Evolutionary conservation across 2,329 filamentous ascomycete genomes (phyloP).

Genomic region (Chaetomiaceae sp.): DNA sequence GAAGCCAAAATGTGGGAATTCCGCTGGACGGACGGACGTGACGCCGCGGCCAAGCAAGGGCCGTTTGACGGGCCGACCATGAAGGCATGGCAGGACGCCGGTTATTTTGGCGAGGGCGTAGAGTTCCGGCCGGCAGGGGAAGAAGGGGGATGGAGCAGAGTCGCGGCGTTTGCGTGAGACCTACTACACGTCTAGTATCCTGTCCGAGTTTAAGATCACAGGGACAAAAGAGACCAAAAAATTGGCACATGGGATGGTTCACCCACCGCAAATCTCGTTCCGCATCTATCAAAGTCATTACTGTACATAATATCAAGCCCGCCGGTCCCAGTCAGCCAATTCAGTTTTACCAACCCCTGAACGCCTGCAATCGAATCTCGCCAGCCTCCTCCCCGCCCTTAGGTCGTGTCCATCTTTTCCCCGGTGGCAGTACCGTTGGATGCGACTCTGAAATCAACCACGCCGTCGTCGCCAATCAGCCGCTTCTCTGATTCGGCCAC

Average conservation of each 20-base stretch:
- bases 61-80: slow-evolving; percentile 83
- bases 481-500: slow-evolving; percentile 86
- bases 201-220: too few relatives aligned
- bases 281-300: slow-evolving; percentile 14
- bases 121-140: slow-evolving; percentile 63
- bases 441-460: slow-evolving; percentile 63
- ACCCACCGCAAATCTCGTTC: slow-evolving; percentile 6
- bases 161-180: slow-evolving; percentile 26
- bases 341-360: slow-evolving; percentile 22
- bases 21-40: slow-evolving; percentile 83
- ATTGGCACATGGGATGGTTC: too few relatives aligned
- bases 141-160: slow-evolving; percentile 35
- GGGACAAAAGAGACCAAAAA: too few relatives aligned
- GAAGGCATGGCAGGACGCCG: slow-evolving; percentile 85
- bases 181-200: too few relatives aligned
- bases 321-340: slow-evolving; percentile 12
- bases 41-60: slow-evolving; percentile 73
- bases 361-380: slow-evolving; percentile 19
- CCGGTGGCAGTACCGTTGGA: slow-evolving; percentile 37
- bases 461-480: slow-evolving; percentile 82
- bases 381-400: background rate
- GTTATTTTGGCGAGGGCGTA: slow-evolving; percentile 88
- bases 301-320: slow-evolving; percentile 15
- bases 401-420: slow-evolving; percentile 31
- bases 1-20: slow-evolving; percentile 71